phyloP scores from a whole-genome alignment of 805 yeast species.

The Barnettozyma californica region DNA sequence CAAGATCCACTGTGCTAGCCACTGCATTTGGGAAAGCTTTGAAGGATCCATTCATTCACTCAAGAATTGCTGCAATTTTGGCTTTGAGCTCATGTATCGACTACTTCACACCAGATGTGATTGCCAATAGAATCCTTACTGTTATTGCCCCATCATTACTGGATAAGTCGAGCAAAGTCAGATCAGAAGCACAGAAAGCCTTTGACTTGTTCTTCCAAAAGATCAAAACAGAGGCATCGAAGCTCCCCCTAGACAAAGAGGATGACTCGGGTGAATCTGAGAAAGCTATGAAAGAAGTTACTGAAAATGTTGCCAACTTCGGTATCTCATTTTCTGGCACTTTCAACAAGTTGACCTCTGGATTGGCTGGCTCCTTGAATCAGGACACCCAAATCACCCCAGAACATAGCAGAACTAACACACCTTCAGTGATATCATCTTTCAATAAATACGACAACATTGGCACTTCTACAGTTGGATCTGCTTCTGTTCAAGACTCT shows the following conservation, averaged over 20 bases:
- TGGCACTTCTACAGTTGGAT: neutral
- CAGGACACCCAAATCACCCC: constrained; percentile 15
- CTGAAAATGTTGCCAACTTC: constrained; percentile 21
- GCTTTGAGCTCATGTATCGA: constrained; percentile 65
- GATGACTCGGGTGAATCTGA: constrained; percentile 17
- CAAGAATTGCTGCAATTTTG: constrained; percentile 68
- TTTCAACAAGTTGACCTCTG: constrained; percentile 15
- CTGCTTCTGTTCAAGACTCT: neutral
- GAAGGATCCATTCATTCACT: constrained; percentile 70
- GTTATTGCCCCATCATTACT: constrained; percentile 80
- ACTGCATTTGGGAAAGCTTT: constrained; percentile 85
- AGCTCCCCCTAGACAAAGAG: constrained; percentile 25
- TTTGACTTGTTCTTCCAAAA: constrained; percentile 57
- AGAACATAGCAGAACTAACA: constrained; percentile 15
- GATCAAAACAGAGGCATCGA: constrained; percentile 42
- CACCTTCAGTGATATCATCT: constrained; percentile 17
- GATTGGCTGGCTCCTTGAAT: constrained; percentile 22
- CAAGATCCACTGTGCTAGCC: constrained; percentile 69
- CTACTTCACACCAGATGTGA: constrained; percentile 65
- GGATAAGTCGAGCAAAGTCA: constrained; percentile 65
- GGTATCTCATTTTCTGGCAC: constrained; percentile 21
- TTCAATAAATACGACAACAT: constrained; percentile 6
- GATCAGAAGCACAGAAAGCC: constrained; percentile 65
- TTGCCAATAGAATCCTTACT: constrained; percentile 76
- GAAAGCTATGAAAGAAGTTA: constrained; percentile 23